Evolutionary conservation across 2,329 filamentous ascomycete species (phyloP).

Genomic region (Aspergillus niger): DNA sequence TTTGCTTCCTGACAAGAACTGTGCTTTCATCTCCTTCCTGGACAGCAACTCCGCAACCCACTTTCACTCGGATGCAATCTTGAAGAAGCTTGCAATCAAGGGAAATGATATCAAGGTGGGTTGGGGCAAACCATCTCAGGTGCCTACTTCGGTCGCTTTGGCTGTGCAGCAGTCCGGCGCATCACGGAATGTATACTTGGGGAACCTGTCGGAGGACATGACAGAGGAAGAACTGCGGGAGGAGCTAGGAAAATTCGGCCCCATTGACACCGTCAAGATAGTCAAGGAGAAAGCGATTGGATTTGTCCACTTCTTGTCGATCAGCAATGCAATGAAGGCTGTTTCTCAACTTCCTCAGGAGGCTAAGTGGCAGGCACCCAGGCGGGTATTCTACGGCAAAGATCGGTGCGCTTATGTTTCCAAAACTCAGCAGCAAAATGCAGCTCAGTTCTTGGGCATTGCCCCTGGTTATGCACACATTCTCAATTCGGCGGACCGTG

Average conservation of each 20-base stretch:
- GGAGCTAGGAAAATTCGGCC: constrained; percentile 92
- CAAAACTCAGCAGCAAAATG: constrained; percentile 99
- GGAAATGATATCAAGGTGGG: constrained; percentile 99
- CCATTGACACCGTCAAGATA: constrained; percentile 96
- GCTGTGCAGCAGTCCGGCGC: constrained; percentile 97
- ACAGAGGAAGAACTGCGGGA: constrained; percentile 90
- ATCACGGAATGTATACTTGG: constrained; percentile 94
- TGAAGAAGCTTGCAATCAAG: constrained; percentile 99
- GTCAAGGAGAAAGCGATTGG: constrained; percentile 97
- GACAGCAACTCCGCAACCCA: constrained; percentile 97
- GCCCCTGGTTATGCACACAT: constrained; percentile 96
- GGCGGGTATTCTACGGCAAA: constrained; percentile 97
- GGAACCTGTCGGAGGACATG: constrained; percentile 87
- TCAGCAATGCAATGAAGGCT: constrained; percentile 97
- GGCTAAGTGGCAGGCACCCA: constrained; percentile 92
- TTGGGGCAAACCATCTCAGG: constrained; percentile 98
- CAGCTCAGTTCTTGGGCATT: constrained; percentile 95
- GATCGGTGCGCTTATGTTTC: constrained; percentile 98
- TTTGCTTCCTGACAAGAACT: constrained; percentile 97
- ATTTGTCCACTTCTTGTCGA: constrained; percentile 96
- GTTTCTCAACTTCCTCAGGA: constrained; percentile 96
- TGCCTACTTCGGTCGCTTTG: constrained; percentile 94
- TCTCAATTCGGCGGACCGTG: constrained; percentile 91
- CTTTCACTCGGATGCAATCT: constrained; percentile 98
- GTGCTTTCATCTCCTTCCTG: constrained; percentile 98